Conservation (phyloP, 78 protist genomes). For the Mastigamoeba balamuthi region DNA sequence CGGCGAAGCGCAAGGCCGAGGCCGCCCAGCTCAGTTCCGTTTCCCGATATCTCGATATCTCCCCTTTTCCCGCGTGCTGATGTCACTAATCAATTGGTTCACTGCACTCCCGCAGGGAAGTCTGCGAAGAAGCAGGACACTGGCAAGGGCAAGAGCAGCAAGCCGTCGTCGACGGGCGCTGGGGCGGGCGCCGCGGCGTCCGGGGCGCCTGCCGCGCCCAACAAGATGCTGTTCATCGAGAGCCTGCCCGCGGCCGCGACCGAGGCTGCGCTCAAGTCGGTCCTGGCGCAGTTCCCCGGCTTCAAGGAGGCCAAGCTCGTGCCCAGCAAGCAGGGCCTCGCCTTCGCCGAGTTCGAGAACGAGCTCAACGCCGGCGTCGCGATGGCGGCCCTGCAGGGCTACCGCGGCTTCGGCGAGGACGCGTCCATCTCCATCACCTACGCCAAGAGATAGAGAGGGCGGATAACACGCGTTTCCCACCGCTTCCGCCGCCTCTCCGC, state of each 20-base stretch:
- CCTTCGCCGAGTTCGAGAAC: constrained; percentile 75
- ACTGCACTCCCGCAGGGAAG: neutral
- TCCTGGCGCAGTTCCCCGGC: constrained; percentile 80
- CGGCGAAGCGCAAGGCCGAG: constrained; percentile 10
- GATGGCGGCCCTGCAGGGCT: constrained; percentile 39
- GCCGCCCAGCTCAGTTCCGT: neutral
- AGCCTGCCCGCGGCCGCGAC: constrained; percentile 65
- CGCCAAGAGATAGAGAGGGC: no score
- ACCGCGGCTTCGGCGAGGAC: no score
- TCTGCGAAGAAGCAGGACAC: neutral
- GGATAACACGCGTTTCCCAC: no score
- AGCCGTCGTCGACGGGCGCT: neutral
- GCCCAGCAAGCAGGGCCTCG: constrained; percentile 67
- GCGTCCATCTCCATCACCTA: no score
- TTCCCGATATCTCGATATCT: neutral
- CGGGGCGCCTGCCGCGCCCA: constrained; percentile 26
- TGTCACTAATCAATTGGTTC: neutral
- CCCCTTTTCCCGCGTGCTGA: neutral
- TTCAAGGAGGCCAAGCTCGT: constrained; percentile 66
- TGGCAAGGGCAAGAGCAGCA: neutral
- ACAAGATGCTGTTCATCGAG: constrained; percentile 61
- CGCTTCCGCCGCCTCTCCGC: no score
- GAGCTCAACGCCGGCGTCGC: constrained; percentile 52
- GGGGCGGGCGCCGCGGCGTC: neutral
- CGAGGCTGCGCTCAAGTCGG: constrained; percentile 42